Evolutionary conservation across 805 yeast species (phyloP).

Genomic region (Saccharomycopsis sp.): DNA sequence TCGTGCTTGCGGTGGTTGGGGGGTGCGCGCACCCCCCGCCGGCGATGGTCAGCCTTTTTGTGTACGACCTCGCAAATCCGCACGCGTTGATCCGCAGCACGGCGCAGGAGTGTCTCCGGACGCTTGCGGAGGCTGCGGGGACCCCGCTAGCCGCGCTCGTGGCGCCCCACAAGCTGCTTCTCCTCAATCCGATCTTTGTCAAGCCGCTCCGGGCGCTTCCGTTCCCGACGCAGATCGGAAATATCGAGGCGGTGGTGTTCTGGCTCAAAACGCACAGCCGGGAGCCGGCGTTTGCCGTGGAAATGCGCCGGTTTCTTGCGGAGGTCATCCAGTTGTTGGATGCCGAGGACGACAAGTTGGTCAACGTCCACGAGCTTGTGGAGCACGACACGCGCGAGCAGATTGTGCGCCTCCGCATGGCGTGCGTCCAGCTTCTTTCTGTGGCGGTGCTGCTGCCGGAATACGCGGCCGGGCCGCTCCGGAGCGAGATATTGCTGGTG

Average conservation of each 20-base stretch:
- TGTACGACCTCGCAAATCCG: constrained; percentile 87
- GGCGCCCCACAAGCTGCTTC: constrained; percentile 71
- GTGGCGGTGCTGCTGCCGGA: constrained; percentile 80
- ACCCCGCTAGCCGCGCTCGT: constrained; percentile 70
- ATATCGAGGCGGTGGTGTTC: constrained; percentile 90
- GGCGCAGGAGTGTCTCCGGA: constrained; percentile 62
- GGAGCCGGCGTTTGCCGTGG: constrained; percentile 81
- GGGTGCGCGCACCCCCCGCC: constrained; percentile 51
- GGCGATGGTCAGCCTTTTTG: constrained; percentile 75
- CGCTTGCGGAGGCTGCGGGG: constrained; percentile 65
- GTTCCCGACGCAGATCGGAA: constrained; percentile 97
- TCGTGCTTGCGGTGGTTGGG: constrained; percentile 56
- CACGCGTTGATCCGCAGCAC: constrained; percentile 75
- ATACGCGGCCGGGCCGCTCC: constrained; percentile 67
- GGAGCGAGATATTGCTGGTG: constrained; percentile 82
- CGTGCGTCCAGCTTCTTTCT: constrained; percentile 79
- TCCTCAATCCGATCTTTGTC: constrained; percentile 90
- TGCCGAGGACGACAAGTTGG: constrained; percentile 92
- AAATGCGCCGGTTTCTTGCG: constrained; percentile 69
- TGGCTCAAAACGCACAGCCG: constrained; percentile 76
- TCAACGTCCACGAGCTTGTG: constrained; percentile 70
- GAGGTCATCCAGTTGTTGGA: constrained; percentile 93
- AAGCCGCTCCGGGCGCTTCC: constrained; percentile 95
- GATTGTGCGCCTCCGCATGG: constrained; percentile 76
- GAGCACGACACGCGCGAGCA: constrained; percentile 88